Percentiles rank a stretch among this genome's conserved stretches.
Evolutionary conservation across 83 land plant genomes (phyloP).

Genomic region (Isoetes engelmannii): DNA sequence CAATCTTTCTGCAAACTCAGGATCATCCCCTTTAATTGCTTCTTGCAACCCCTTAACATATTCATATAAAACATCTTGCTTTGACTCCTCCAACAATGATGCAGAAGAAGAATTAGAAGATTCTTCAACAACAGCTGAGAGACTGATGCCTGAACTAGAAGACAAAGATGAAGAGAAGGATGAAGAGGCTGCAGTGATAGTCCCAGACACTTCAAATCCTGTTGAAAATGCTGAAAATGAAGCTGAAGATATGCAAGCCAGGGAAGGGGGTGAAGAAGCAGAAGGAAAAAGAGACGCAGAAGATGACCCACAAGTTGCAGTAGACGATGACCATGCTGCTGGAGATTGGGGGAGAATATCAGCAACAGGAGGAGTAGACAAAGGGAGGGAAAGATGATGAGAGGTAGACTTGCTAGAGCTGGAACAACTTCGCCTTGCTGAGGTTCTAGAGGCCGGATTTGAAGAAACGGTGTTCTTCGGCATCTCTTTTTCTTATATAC

Average conservation of each 20-base stretch:
- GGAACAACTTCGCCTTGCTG: not conserved
- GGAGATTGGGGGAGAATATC: not conserved
- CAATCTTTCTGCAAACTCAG: conserved; percentile 23
- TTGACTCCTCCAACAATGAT: not conserved
- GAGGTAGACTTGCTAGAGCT: not conserved
- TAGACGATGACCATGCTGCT: not conserved
- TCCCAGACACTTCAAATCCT: not conserved
- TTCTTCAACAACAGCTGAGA: not conserved
- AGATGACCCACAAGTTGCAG: not conserved
- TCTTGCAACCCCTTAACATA: conserved; percentile 32
- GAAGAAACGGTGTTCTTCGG: not conserved
- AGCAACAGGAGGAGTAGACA: not conserved
- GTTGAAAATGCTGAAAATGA: not conserved
- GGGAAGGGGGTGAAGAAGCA: conserved; percentile 1
- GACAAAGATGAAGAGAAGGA: conserved; percentile 2
- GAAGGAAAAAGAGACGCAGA: not conserved
- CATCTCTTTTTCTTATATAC: not conserved
- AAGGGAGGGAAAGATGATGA: not conserved
- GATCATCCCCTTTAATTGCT: conserved; percentile 21
- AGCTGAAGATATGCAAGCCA: conserved; percentile 2
- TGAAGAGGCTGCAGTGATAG: not conserved
- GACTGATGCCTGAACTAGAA: not conserved
- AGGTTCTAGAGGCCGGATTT: conserved; percentile 6
- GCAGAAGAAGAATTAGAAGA: not conserved
- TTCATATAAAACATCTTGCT: conserved; percentile 21